Conservation (phyloP, 208 protist genomes). For the Crithidia bombi region DNA sequence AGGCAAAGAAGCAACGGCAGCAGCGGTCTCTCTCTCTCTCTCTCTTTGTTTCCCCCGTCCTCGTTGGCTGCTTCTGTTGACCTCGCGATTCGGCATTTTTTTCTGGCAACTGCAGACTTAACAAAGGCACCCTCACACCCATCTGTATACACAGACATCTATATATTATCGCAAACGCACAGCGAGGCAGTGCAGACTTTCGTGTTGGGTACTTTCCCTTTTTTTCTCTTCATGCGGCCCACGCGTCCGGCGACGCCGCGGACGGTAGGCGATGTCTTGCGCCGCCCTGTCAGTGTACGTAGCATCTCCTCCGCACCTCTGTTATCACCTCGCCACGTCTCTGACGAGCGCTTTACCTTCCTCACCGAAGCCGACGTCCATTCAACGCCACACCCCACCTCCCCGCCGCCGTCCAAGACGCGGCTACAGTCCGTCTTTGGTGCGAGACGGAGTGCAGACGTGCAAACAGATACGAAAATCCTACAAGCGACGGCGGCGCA, state of each 20-base stretch:
- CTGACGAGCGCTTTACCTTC: not conserved
- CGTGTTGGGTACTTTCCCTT: too few species aligned
- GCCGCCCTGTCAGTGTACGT: not conserved
- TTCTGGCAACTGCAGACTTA: too few species aligned
- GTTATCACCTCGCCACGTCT: not conserved
- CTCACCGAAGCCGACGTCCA: not conserved
- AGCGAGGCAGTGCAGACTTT: too few species aligned
- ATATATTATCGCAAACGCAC: too few species aligned
- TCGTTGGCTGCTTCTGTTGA: too few species aligned
- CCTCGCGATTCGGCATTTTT: too few species aligned
- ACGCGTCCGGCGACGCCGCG: not conserved
- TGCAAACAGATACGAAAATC: not conserved
- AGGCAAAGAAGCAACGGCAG: too few species aligned
- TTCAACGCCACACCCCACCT: not conserved
- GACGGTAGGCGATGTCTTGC: slow-evolving; percentile 13
- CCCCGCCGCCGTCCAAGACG: not conserved
- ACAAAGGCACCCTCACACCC: too few species aligned
- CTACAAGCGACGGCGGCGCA: not conserved
- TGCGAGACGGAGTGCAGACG: not conserved
- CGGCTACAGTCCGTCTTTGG: slow-evolving; percentile 10
- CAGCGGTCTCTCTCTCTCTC: too few species aligned
- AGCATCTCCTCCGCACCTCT: not conserved
- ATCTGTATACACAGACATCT: too few species aligned
- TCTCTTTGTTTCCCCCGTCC: too few species aligned
- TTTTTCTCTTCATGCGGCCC: not conserved